phyloP scores from a whole-genome alignment of 495 filamentous ascomycete species.

The Penicillium diatomitis region DNA sequence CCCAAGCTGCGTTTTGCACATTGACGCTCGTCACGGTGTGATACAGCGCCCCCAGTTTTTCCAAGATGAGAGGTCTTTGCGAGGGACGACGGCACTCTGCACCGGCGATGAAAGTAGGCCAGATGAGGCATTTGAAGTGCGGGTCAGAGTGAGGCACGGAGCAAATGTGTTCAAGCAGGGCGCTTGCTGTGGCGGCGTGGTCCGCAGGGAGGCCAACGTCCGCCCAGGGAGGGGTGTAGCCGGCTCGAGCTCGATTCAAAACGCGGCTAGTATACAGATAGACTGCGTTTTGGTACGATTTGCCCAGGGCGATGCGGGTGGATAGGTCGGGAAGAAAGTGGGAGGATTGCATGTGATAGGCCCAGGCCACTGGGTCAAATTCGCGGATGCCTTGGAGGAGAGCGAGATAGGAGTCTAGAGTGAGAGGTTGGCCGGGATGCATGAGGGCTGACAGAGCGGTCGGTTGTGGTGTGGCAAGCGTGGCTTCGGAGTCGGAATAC shows the following conservation, averaged over 20 bases:
- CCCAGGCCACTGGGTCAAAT: constrained; percentile 36
- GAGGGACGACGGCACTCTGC: constrained; percentile 30
- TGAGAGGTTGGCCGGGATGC: constrained; percentile 18
- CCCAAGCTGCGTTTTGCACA: constrained; percentile 39
- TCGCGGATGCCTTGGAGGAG: constrained; percentile 36
- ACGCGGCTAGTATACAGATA: constrained; percentile 40
- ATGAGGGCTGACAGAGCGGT: constrained; percentile 19
- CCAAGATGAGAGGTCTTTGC: constrained; percentile 28
- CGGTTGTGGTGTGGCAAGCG: constrained; percentile 18
- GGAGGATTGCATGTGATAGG: constrained; percentile 34
- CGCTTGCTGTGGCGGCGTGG: constrained; percentile 24
- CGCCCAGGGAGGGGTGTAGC: constrained; percentile 20
- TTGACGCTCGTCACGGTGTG: constrained; percentile 35
- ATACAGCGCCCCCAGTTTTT: constrained; percentile 29
- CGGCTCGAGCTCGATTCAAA: constrained; percentile 25
- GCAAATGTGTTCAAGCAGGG: constrained; percentile 30
- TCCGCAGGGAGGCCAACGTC: constrained; percentile 24
- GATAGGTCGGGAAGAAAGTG: constrained; percentile 29
- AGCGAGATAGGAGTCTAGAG: constrained; percentile 24
- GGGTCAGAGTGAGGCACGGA: constrained; percentile 29
- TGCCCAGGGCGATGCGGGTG: constrained; percentile 33
- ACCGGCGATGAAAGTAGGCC: constrained; percentile 41
- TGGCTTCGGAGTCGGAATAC: constrained; percentile 23
- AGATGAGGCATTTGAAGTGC: constrained; percentile 42
- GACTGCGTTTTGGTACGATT: constrained; percentile 34